These are phyloP conservation scores for Cytidiella melzeri DNA, from an alignment of 768 basidiomycete genomes.

Conservation along the genomic window DNA sequence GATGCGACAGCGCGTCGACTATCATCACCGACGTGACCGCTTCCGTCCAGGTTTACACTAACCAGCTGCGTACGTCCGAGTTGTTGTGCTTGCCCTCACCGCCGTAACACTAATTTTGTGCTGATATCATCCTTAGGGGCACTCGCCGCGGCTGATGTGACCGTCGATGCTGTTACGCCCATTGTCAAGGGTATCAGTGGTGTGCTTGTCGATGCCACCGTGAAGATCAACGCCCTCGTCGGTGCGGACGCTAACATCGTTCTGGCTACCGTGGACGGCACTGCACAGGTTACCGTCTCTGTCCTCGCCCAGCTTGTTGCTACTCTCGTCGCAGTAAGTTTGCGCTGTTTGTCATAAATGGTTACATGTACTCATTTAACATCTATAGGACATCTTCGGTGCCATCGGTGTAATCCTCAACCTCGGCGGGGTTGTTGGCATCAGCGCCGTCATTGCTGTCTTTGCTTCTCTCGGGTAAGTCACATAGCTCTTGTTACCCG, in stretches of 20 bases:
- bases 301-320: conserved; percentile 22
- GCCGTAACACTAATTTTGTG: neutral
- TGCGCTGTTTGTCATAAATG: neutral
- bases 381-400: conserved; percentile 24
- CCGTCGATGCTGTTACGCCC: conserved; percentile 16
- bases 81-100: neutral
- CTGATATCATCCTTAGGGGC: conserved; percentile 1
- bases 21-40: conserved; percentile 20
- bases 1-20: conserved; percentile 18
- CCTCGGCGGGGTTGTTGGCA: conserved; percentile 11
- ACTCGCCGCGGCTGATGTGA: conserved; percentile 18
- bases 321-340: conserved; percentile 17
- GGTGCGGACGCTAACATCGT: conserved; percentile 20
- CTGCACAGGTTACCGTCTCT: conserved; percentile 20
- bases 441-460: conserved; percentile 15
- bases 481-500: neutral
- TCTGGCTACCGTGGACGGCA: conserved; percentile 20
- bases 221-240: conserved; percentile 23
- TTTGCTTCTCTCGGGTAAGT: conserved; percentile 23
- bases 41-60: conserved; percentile 14
- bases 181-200: conserved; percentile 21
- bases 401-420: conserved; percentile 24
- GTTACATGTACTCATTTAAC: neutral
- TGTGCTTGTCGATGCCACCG: conserved; percentile 19
- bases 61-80: conserved; percentile 24